Conservation (phyloP, 345 rosid species). For the Eucalyptus sp. region DNA sequence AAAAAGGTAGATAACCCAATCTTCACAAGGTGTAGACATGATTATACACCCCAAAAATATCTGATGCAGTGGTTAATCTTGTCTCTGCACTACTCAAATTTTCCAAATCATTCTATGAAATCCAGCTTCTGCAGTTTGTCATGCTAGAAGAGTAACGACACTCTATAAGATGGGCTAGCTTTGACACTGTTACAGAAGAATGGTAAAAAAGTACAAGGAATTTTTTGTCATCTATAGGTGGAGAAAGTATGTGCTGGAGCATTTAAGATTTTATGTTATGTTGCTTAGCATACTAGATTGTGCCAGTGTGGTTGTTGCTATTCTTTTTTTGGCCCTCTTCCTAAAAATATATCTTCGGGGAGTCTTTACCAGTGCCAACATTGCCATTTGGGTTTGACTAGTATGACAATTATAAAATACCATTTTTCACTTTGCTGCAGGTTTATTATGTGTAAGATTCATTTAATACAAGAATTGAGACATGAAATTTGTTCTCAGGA, state of each 20-base stretch:
- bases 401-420: not conserved
- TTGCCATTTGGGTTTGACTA: not conserved
- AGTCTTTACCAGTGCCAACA: not conserved
- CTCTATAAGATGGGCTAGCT: not conserved
- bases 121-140: not conserved
- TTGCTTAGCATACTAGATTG: not conserved
- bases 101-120: not conserved
- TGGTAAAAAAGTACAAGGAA: not conserved
- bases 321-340: not conserved
- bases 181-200: not conserved
- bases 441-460: not conserved
- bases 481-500: not conserved
- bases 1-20: slow-evolving; percentile 43
- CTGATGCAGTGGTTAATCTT: not conserved
- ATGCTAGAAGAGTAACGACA: not conserved
- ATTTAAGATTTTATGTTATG: not conserved
- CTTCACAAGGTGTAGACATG: not conserved
- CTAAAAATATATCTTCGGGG: not conserved
- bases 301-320: not conserved
- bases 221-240: not conserved
- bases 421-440: not conserved
- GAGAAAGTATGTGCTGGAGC: not conserved
- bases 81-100: not conserved
- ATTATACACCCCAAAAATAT: not conserved
- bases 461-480: not conserved